Evolutionary conservation across 75 land plant genomes (phyloP).

Genomic region (Picea sitchensis): DNA sequence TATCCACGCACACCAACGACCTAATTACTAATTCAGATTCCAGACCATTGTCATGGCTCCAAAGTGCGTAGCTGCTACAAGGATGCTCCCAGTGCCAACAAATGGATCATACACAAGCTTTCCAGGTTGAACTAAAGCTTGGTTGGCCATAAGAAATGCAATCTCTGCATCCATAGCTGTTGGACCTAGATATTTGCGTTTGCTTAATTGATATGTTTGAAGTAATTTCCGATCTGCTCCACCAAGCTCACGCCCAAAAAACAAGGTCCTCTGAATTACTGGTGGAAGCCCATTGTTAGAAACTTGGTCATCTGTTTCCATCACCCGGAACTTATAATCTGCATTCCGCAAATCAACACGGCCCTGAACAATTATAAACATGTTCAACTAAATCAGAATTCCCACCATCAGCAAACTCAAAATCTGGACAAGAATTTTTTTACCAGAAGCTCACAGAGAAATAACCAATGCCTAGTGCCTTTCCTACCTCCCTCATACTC

Average conservation of each 20-base stretch:
- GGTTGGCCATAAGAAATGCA: conserved; percentile 94
- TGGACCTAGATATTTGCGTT: conserved; percentile 85
- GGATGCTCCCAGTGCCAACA: conserved; percentile 97
- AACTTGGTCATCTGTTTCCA: conserved; percentile 82
- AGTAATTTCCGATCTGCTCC: conserved; percentile 74
- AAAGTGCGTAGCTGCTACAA: conserved; percentile 93
- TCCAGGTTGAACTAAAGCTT: conserved; percentile 72
- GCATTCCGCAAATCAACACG: conserved; percentile 73
- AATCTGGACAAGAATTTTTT: neutral
- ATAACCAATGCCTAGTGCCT: too few species aligned
- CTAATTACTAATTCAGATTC: neutral
- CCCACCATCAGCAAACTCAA: neutral
- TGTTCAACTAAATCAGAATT: neutral
- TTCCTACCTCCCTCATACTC: neutral
- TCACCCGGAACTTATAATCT: conserved; percentile 70
- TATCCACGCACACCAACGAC: neutral
- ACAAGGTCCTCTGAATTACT: conserved; percentile 46
- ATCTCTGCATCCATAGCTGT: conserved; percentile 99
- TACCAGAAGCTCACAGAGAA: neutral
- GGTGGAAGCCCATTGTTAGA: conserved; percentile 91
- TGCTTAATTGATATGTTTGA: conserved; percentile 81
- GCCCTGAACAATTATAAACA: conserved; percentile 47
- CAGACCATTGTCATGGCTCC: conserved; percentile 96
- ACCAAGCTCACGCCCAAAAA: conserved; percentile 91
- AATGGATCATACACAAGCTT: conserved; percentile 93